Base-by-base conservation (phyloP, 2,329 filamentous ascomycete species). In the Neonectria hederae region DNA sequence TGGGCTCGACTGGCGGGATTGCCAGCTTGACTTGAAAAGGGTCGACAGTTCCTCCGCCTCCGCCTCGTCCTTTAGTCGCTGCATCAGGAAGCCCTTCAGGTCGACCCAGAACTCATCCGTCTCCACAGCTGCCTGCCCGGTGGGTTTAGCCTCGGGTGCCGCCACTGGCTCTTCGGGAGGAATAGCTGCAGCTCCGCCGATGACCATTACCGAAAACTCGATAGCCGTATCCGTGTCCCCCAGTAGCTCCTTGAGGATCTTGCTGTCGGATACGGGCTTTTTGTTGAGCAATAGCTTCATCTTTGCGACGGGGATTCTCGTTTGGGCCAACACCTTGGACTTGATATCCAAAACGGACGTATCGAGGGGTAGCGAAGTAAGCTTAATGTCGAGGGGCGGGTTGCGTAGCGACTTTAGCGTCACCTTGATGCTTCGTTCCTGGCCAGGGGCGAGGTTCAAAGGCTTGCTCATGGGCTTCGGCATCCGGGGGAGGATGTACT, bases 181-280 rank as follows among this genome's bases (percentile, higher is more conserved):
- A 51, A 82, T 81, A 0, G 81, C 82, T 40, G 82, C 81, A 13
- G 82, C 80, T 22, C 93, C 94, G 3, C 91, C 92, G 76, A 97
- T 88, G 21, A 97, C 85, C 94, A 98, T 98, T 59, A 97, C 86
- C 1, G 89, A 89, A 67, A 98, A 90, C 77, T 97, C 94, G 0
- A 95, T 83, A 1, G 72, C 78, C 70, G 71, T 83, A 4, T 75
- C 74, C 0, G 69, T 65, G 48, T 87, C 87, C 0, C 83, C 84
- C 1, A 94, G 70, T 0, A 97, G 76, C 62, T 97, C 94, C 61
- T 87, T 87, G 6, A 97, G 80, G 1, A 91, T 89, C 81, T 95
- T 96, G 69, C 85, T 88, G 74, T 97, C 93, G 0, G 86, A 76
- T 0, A 93, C 87, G 0, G 95, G 95, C 79, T 97, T 97, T 83